Base-by-base conservation (phyloP, 768 basidiomycete genomes). In the Boletales sp. region DNA sequence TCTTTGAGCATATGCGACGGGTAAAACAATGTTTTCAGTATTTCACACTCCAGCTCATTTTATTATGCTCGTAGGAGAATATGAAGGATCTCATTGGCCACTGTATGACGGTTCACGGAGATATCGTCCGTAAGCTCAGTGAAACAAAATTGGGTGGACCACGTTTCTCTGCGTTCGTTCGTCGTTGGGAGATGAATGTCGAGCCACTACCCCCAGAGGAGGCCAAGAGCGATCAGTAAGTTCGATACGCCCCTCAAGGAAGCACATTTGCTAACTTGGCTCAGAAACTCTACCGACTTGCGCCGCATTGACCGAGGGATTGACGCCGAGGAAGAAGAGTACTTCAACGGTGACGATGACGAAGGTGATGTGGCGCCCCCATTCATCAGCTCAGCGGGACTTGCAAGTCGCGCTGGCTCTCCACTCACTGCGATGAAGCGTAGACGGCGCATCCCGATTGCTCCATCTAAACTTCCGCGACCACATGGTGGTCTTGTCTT, bases 141-240 rank as follows among this genome's bases (percentile, higher is more conserved):
- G 71, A 78, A 60, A 78, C 76, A 15, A 75, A 75, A 3, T 70
- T 88, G 27, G 82, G 83, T 24, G 80, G 82, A 5, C 74, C 80
- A 52, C 78, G 86, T 34, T 92, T 94, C 65, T 74, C 78, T 38
- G 69, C 79, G 19, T 83, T 97, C 60, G 81, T 90, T 51, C 75
- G 82, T 38, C 80, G 86, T 43, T 94, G 87, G 81, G 97, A 97
- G 68, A 91, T 94, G 75, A 97, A 94, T 69, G 85, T 85, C 53
- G 90, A 94, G 54, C 87, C 86, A 29, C 77, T 76, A 53, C 83
- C 84, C 32, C 72, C 72, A 42, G 75, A 75, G 48, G 75, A 76
- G 39, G 65, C 70, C 37, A 79, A 77, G 57, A 60, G 70, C 40
- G 76, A 80, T 50, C 79, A 74, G 83, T 86, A 66, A 51, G 70